phyloP scores from a whole-genome alignment of 495 filamentous ascomycete genomes.

The Extremus antarcticus region DNA sequence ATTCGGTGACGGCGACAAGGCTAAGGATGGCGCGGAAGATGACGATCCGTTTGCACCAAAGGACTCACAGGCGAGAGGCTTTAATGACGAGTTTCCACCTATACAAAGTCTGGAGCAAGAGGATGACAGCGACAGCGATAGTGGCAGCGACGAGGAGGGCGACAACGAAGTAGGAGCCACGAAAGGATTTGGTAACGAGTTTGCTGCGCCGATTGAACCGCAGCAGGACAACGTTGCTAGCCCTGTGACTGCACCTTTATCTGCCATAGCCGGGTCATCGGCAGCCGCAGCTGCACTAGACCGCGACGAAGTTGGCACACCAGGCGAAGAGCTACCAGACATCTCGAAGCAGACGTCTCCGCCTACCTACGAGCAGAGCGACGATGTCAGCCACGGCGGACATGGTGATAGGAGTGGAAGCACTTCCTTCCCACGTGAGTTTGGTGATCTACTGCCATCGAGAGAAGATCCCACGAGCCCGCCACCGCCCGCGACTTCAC shows the following conservation, averaged over 20 bases:
- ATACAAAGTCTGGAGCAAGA: constrained; percentile 37
- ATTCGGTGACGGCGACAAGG: constrained; percentile 38
- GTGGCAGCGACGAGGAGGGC: constrained; percentile 56
- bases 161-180: background rate
- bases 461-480: constrained; percentile 51
- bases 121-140: constrained; percentile 62
- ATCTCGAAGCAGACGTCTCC: constrained; percentile 52
- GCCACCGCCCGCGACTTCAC: constrained; percentile 19
- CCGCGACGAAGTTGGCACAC: constrained; percentile 15
- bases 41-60: constrained; percentile 13
- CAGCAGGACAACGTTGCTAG: constrained; percentile 19
- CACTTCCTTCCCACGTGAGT: constrained; percentile 48
- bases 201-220: constrained; percentile 55
- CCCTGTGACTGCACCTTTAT: background rate
- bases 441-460: constrained; percentile 52
- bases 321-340: constrained; percentile 36
- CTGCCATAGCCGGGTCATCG: background rate
- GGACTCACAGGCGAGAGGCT: constrained; percentile 15
- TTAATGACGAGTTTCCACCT: constrained; percentile 80
- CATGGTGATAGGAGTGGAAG: constrained; percentile 28
- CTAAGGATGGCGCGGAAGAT: constrained; percentile 24
- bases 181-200: constrained; percentile 87
- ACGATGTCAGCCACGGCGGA: constrained; percentile 20
- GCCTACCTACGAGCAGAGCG: constrained; percentile 49
- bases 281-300: constrained; percentile 2